Evolutionary conservation across 108 stramenopile species (phyloP).

Genomic region (Bacterosira constricta): DNA sequence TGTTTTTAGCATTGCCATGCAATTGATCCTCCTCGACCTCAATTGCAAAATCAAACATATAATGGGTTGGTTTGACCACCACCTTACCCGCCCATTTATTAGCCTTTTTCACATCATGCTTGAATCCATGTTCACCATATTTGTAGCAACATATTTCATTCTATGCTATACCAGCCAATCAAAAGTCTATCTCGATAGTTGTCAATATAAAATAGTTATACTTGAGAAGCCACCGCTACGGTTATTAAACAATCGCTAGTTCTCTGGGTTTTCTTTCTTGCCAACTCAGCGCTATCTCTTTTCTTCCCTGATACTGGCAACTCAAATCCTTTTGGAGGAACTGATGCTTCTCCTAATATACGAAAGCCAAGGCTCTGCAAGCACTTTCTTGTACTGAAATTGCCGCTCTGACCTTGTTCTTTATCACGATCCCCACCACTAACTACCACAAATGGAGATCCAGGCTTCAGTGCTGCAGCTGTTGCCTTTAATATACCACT

Average conservation of each 20-base stretch:
- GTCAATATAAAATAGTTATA: too few species aligned
- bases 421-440: constrained; percentile 7
- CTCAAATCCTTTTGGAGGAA: constrained; percentile 37
- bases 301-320: constrained; percentile 31
- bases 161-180: too few species aligned
- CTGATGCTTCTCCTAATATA: constrained; percentile 14
- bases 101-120: constrained; percentile 10
- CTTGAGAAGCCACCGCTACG: constrained; percentile 6
- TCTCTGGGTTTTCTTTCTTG: neutral
- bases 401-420: neutral
- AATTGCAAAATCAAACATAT: neutral
- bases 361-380: constrained; percentile 13
- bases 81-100: constrained; percentile 15
- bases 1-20: too few species aligned
- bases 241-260: constrained; percentile 20
- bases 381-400: neutral
- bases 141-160: constrained; percentile 18
- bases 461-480: constrained; percentile 3
- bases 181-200: too few species aligned
- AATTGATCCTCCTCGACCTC: too few species aligned
- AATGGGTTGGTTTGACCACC: neutral
- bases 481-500: constrained; percentile 8
- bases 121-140: constrained; percentile 19
- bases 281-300: neutral
- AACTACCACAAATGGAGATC: constrained; percentile 25